Evolutionary conservation across 257 asterid genomes (phyloP), one percentile per base, ranked within the genome.

Genomic region (Solanum sitiens): DNA sequence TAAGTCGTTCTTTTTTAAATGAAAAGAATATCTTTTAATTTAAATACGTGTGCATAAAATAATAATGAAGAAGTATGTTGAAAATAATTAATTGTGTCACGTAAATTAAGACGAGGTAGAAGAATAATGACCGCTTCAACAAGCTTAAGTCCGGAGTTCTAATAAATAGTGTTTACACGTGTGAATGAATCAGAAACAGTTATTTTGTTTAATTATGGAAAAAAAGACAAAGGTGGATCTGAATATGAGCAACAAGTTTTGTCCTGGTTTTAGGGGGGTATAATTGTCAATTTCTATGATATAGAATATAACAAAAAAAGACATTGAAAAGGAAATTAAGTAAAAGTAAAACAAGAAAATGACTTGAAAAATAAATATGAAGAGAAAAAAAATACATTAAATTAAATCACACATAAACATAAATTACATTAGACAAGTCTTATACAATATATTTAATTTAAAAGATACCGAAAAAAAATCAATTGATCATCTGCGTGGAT

Each of bases 401-500:
- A 42, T 9, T 42, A 2, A 10, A 42, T 3, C 47, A 0, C 47
- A 42, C 12, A 42, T 42, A 42, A 3, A 47, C 16, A 3, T 16
- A 53, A 53, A 53, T 53, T 53, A 20, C 21, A 4, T 8, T 50
- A 50, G 59, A 2, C 15, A 16, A 16, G 0, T 50, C 23, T 15
- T 2, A 21, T 50, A 50, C 21, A 50, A 53, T 0, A 16, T 16
- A 1, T 53, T 53, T 21, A 0, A 53, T 53, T 53, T 16, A 53
- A 53, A 16, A 53, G 9, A 53, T 1, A 16, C 16, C 16, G 1
- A 53, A 8, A 53, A 16, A 53, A 53, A 21, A 53, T 53, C 0
- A 0, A 53, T 53, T 9, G 16, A 23, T 53, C 1, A 18, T 53
- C 0, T 53, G 0, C 7, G 2, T 6, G 9, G n/a, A 53, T 53